These are phyloP conservation scores for Calonectria pauciramosa DNA, from an alignment of 2,329 filamentous ascomycete species.

Conservation along the genomic window DNA sequence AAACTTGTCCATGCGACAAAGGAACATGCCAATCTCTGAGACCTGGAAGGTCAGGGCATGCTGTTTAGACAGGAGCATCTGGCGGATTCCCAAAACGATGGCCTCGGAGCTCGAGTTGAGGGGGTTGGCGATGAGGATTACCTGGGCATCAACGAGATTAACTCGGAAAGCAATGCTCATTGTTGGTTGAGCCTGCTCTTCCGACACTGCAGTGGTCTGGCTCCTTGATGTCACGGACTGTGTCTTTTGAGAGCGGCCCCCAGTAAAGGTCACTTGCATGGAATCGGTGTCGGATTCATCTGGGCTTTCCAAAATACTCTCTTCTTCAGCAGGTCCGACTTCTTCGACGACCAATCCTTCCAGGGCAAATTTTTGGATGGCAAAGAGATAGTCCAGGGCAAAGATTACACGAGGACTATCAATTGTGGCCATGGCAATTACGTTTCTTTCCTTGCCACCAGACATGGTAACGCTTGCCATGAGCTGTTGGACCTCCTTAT, in stretches of 20 bases:
- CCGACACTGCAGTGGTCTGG: slow-evolving; percentile 34
- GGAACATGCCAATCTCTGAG: slow-evolving; percentile 95
- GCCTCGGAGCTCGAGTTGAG: slow-evolving; percentile 91
- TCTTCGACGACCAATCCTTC: slow-evolving; percentile 77
- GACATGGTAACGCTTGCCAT: slow-evolving; percentile 98
- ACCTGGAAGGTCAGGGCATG: slow-evolving; percentile 95
- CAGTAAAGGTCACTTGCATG: slow-evolving; percentile 61
- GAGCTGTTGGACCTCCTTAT: slow-evolving; percentile 95
- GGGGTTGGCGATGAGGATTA: slow-evolving; percentile 96
- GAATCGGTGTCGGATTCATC: slow-evolving; percentile 74
- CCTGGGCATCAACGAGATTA: slow-evolving; percentile 95
- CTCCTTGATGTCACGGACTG: slow-evolving; percentile 46
- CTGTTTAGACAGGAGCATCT: slow-evolving; percentile 92
- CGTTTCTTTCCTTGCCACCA: slow-evolving; percentile 81
- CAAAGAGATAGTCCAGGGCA: slow-evolving; percentile 94
- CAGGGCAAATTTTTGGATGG: slow-evolving; percentile 85
- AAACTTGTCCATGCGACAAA: slow-evolving; percentile 98
- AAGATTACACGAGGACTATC: slow-evolving; percentile 97
- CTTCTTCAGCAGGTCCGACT: slow-evolving; percentile 62
- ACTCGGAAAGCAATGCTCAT: slow-evolving; percentile 90
- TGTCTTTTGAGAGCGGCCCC: slow-evolving; percentile 50
- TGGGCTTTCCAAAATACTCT: slow-evolving; percentile 68
- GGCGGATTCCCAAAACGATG: slow-evolving; percentile 94
- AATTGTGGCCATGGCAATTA: slow-evolving; percentile 93
- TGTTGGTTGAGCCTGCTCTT: slow-evolving; percentile 46